Percentiles rank a stretch among this genome's conserved stretches.
These are phyloP conservation scores for Zygoascus flipseniorum DNA, from an alignment of 805 yeast genomes.

Conservation along the genomic window DNA sequence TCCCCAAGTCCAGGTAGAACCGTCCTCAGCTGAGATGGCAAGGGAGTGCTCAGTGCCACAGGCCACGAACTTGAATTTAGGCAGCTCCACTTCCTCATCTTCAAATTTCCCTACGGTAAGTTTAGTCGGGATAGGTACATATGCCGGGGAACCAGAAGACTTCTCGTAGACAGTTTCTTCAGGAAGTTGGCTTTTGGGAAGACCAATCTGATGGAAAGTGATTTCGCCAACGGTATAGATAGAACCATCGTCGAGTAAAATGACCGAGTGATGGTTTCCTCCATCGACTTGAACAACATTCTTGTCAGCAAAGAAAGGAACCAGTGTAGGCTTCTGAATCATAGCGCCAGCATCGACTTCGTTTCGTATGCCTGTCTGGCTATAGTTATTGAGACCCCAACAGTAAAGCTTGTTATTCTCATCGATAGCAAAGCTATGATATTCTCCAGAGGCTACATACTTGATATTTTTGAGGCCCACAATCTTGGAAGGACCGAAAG, in stretches of 20 bases:
- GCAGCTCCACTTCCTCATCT: conserved; percentile 26
- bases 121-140: conserved; percentile 78
- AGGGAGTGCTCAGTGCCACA: conserved; percentile 90
- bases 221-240: conserved; percentile 82
- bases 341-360: conserved; percentile 52
- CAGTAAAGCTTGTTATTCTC: conserved; percentile 59
- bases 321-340: conserved; percentile 66
- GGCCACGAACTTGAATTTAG: conserved; percentile 52
- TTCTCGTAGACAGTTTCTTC: conserved; percentile 65
- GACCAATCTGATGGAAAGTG: conserved; percentile 91
- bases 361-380: conserved; percentile 84
- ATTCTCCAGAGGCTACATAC: conserved; percentile 86
- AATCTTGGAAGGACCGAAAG: conserved; percentile 62
- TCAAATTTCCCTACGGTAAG: conserved; percentile 35
- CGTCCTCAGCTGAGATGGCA: conserved; percentile 68
- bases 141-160: conserved; percentile 59
- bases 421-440: conserved; percentile 89
- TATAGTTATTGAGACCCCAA: conserved; percentile 97
- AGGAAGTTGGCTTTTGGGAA: conserved; percentile 58
- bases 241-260: conserved; percentile 63
- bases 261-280: conserved; percentile 91
- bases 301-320: conserved; percentile 53
- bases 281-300: conserved; percentile 57
- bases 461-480: conserved; percentile 74
- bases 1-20: conserved; percentile 92